Evolutionary conservation across 2,329 filamentous ascomycete species (phyloP).

Genomic region (Cryphonectria carpinicola): DNA sequence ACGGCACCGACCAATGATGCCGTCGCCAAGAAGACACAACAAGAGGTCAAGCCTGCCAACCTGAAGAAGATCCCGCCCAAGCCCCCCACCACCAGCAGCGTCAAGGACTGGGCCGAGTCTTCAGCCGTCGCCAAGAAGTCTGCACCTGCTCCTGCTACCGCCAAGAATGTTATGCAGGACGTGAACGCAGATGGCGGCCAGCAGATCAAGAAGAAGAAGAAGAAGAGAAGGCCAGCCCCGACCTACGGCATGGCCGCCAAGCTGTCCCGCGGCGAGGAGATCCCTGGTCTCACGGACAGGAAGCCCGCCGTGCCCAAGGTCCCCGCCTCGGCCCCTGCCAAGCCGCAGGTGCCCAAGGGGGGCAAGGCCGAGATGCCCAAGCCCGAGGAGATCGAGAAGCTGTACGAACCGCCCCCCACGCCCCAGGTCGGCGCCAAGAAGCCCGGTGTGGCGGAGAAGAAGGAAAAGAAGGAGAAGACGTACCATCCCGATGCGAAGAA

Average conservation of each 20-base stretch:
- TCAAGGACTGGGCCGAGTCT: slow-evolving; percentile 26
- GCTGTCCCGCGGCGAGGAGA: slow-evolving; percentile 25
- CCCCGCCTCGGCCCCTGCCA: slow-evolving; percentile 2
- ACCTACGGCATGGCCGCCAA: slow-evolving; percentile 26
- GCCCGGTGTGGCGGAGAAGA: background rate
- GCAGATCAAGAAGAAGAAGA: slow-evolving; percentile 29
- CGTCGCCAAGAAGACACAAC: slow-evolving; percentile 1
- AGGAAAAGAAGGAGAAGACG: slow-evolving; percentile 27
- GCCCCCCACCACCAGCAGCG: slow-evolving; percentile 12
- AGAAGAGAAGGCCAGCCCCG: slow-evolving; percentile 27
- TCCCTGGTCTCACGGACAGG: slow-evolving; percentile 26
- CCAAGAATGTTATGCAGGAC: slow-evolving; percentile 18
- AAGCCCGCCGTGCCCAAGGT: slow-evolving; percentile 17
- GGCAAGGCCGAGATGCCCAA: slow-evolving; percentile 19
- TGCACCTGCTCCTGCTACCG: slow-evolving; percentile 7
- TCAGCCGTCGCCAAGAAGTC: background rate
- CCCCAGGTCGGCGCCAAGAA: slow-evolving; percentile 20
- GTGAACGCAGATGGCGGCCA: slow-evolving; percentile 17
- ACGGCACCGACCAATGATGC: slow-evolving; percentile 2
- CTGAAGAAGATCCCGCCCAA: slow-evolving; percentile 13
- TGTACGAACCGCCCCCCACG: slow-evolving; percentile 8
- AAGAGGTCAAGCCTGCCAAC: slow-evolving; percentile 8
- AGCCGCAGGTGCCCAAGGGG: slow-evolving; percentile 10
- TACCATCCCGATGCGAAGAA: slow-evolving; percentile 22
- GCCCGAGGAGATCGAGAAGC: slow-evolving; percentile 19